Percentiles rank a stretch among this genome's conserved stretches.
These are phyloP conservation scores for Oleoguttula mirabilis DNA, from an alignment of 495 filamentous ascomycete species.

Conservation along the genomic window DNA sequence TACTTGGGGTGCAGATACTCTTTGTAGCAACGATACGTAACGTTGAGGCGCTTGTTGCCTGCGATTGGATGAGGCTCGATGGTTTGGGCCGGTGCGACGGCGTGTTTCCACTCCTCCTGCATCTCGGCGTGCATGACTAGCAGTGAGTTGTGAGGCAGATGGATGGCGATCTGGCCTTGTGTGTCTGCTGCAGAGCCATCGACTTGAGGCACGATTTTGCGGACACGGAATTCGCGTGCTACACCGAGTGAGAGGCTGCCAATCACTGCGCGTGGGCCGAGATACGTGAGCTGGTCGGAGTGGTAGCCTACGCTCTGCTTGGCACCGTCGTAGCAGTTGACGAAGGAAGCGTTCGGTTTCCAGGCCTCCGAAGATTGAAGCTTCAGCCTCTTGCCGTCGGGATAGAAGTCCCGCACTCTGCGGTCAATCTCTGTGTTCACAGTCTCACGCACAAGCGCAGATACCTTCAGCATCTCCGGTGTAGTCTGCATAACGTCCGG, in stretches of 20 bases:
- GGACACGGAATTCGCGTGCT: slow-evolving; percentile 77
- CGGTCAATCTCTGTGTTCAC: slow-evolving; percentile 63
- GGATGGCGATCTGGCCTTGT: slow-evolving; percentile 78
- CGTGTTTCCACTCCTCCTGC: slow-evolving; percentile 71
- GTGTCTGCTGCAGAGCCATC: slow-evolving; percentile 36
- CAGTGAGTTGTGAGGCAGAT: slow-evolving; percentile 86
- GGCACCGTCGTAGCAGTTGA: slow-evolving; percentile 81
- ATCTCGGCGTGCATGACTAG: slow-evolving; percentile 90
- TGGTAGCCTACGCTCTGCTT: slow-evolving; percentile 81
- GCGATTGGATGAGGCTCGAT: slow-evolving; percentile 75
- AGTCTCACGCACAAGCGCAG: slow-evolving; percentile 49
- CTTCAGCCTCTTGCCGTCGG: slow-evolving; percentile 56
- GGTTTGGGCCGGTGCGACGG: slow-evolving; percentile 56
- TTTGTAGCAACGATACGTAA: slow-evolving; percentile 86
- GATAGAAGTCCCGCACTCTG: slow-evolving; percentile 52
- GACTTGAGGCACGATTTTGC: slow-evolving; percentile 53
- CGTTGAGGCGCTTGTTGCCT: slow-evolving; percentile 70
- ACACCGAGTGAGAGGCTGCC: slow-evolving; percentile 85
- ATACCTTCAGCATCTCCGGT: slow-evolving; percentile 55
- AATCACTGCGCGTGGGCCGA: slow-evolving; percentile 78
- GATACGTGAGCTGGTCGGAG: slow-evolving; percentile 81
- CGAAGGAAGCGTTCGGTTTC: slow-evolving; percentile 80
- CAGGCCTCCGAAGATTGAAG: slow-evolving; percentile 63
- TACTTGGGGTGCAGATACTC: slow-evolving; percentile 57
- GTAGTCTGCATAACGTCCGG: slow-evolving; percentile 62